These are phyloP conservation scores for Citrus reticulata DNA, from an alignment of 345 rosid species.

Conservation along the genomic window DNA sequence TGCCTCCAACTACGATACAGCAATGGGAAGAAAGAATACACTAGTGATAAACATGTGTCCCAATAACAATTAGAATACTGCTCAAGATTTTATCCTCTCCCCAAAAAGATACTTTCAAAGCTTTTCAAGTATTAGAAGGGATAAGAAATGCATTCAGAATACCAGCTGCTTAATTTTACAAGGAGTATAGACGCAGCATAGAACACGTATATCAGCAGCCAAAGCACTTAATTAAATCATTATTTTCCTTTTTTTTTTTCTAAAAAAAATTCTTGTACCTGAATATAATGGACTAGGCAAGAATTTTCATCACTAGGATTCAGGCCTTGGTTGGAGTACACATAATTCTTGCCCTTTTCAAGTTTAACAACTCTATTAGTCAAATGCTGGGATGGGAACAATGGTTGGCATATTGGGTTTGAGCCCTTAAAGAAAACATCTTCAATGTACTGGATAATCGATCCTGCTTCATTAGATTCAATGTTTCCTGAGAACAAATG, in stretches of 20 bases:
- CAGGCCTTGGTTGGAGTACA: conserved; percentile 59
- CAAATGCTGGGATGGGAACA: conserved; percentile 75
- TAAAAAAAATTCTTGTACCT: conserved; percentile 39
- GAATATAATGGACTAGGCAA: conserved; percentile 77
- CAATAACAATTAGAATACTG: not conserved
- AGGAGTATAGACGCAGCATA: not conserved
- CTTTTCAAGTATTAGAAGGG: not conserved
- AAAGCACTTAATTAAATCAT: not conserved
- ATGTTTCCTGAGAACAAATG: conserved; percentile 58
- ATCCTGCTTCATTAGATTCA: conserved; percentile 62
- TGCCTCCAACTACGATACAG: not conserved
- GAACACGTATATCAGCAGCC: not conserved
- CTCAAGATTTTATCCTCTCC: not conserved
- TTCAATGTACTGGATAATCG: conserved; percentile 61
- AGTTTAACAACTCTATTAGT: conserved; percentile 81
- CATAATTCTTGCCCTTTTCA: conserved; percentile 49
- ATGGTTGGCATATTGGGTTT: conserved; percentile 61
- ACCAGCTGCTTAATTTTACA: not conserved
- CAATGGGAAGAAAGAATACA: not conserved
- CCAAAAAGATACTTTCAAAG: not conserved
- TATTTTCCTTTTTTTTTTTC: not conserved
- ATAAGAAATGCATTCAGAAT: not conserved
- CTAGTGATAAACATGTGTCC: not conserved
- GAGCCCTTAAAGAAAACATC: conserved; percentile 52
- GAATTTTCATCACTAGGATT: conserved; percentile 87